Percentiles rank a stretch among this genome's conserved stretches.
Conservation (phyloP, 306 rosid species). For the Rosa rugosa region DNA sequence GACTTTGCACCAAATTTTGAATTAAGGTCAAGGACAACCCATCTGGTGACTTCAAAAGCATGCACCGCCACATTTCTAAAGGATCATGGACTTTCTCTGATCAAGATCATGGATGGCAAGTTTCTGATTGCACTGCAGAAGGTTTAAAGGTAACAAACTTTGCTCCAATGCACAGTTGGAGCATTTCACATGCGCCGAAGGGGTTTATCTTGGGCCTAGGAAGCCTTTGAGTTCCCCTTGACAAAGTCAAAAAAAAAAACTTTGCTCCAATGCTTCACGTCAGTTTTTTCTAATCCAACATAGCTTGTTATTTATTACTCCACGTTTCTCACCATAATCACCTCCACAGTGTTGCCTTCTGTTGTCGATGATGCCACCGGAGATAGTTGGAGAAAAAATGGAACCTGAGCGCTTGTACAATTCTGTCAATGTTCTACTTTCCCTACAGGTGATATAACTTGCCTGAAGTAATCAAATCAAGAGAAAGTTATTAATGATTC, state of each 20-base stretch:
- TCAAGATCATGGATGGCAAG: constrained; percentile 81
- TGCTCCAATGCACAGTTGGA: not conserved
- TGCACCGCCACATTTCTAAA: constrained; percentile 70
- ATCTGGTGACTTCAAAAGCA: constrained; percentile 52
- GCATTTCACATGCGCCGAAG: no score
- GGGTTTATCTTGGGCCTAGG: no score
- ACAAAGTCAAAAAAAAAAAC: no score
- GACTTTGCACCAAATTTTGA: not conserved
- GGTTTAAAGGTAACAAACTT: constrained; percentile 52
- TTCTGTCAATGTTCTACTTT: constrained; percentile 53
- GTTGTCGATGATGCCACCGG: constrained; percentile 51
- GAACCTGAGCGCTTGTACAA: constrained; percentile 50
- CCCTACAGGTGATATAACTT: constrained; percentile 50
- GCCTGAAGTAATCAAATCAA: not conserved
- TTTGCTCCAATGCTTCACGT: no score
- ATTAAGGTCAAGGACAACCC: constrained; percentile 62
- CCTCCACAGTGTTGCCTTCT: constrained; percentile 56
- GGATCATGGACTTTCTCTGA: constrained; percentile 83
- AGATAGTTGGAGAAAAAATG: constrained; percentile 61
- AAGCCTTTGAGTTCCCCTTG: no score
- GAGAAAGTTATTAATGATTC: not conserved
- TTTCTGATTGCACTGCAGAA: constrained; percentile 80
- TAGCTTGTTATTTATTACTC: not conserved
- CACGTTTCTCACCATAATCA: not conserved
- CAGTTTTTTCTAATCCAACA: not conserved